These are phyloP conservation scores for Ceratobasidium sp. DNA, from an alignment of 1,284 basidiomycete species.

Conservation along the genomic window DNA sequence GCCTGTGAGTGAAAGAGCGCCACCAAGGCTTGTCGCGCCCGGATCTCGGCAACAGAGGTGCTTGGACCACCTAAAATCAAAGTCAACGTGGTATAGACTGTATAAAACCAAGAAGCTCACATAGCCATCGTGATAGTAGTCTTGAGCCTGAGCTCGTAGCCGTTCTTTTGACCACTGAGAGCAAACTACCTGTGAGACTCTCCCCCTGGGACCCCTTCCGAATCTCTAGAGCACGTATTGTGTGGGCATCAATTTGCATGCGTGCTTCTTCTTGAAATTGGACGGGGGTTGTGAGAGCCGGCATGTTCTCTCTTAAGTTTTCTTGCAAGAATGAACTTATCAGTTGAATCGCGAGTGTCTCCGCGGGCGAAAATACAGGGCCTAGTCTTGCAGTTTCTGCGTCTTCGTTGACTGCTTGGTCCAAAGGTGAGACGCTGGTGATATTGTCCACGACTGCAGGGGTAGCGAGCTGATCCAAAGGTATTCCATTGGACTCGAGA, in stretches of 20 bases:
- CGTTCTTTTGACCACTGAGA: constrained; percentile 81
- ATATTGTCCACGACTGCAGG: constrained; percentile 22
- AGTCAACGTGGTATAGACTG: neutral
- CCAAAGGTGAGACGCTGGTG: constrained; percentile 33
- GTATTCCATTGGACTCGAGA: constrained; percentile 38
- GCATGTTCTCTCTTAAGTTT: constrained; percentile 83
- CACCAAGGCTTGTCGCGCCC: constrained; percentile 79
- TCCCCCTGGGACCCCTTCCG: constrained; percentile 78
- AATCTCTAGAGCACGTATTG: constrained; percentile 88
- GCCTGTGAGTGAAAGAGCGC: constrained; percentile 70
- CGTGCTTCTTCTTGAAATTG: constrained; percentile 63
- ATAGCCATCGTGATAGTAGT: constrained; percentile 75
- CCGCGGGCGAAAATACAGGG: constrained; percentile 51
- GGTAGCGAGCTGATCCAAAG: constrained; percentile 38
- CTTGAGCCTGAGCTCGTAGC: constrained; percentile 81
- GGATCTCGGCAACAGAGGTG: constrained; percentile 75
- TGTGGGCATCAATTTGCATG: constrained; percentile 92
- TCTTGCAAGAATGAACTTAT: constrained; percentile 72
- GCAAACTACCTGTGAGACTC: constrained; percentile 73
- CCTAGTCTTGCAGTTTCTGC: neutral
- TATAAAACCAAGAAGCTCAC: constrained; percentile 54
- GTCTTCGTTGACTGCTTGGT: constrained; percentile 15
- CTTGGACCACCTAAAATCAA: constrained; percentile 76
- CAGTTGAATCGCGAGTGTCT: constrained; percentile 67
- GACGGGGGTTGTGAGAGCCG: constrained; percentile 63